phyloP scores from a whole-genome alignment of 1,139 yeast genomes.

The Taphrina flavorubra region DNA sequence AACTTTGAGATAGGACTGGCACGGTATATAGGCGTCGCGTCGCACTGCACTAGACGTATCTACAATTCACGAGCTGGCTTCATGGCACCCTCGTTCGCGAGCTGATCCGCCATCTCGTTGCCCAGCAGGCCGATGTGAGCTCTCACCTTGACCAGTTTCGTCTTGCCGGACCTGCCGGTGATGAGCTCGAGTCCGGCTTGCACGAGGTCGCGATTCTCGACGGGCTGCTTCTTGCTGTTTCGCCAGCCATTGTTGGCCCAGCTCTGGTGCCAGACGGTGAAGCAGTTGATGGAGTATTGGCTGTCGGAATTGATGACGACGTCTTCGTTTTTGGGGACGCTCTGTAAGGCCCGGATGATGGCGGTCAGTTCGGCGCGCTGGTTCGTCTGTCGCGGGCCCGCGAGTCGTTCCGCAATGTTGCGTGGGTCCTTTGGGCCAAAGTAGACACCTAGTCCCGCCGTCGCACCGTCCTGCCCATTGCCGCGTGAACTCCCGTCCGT shows the following conservation, averaged over 20 bases:
- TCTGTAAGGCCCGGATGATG: constrained; percentile 60
- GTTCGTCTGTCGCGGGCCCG: constrained; percentile 65
- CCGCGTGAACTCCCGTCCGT: constrained; percentile 75
- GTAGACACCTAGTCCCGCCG: constrained; percentile 77
- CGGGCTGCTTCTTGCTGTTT: constrained; percentile 56
- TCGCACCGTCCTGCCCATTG: constrained; percentile 57
- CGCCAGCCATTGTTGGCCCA: constrained; percentile 66
- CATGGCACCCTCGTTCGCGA: constrained; percentile 57
- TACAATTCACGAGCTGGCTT: constrained; percentile 1
- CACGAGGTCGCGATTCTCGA: constrained; percentile 62
- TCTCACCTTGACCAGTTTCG: constrained; percentile 64
- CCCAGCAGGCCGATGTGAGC: constrained; percentile 77
- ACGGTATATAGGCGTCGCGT: background rate
- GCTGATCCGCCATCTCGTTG: constrained; percentile 74
- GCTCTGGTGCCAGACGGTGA: constrained; percentile 59
- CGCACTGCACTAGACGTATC: background rate
- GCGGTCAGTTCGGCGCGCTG: constrained; percentile 83
- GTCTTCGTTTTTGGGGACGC: constrained; percentile 49
- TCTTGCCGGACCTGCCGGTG: constrained; percentile 48
- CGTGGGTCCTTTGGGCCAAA: constrained; percentile 64
- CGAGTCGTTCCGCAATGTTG: constrained; percentile 61
- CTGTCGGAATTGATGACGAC: constrained; percentile 64
- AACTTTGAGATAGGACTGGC: too few relatives aligned
- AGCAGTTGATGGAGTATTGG: constrained; percentile 57
- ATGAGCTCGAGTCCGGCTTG: constrained; percentile 51